Conservation (phyloP, 2,329 filamentous ascomycete genomes). For the Cryphonectria carpinicola region DNA sequence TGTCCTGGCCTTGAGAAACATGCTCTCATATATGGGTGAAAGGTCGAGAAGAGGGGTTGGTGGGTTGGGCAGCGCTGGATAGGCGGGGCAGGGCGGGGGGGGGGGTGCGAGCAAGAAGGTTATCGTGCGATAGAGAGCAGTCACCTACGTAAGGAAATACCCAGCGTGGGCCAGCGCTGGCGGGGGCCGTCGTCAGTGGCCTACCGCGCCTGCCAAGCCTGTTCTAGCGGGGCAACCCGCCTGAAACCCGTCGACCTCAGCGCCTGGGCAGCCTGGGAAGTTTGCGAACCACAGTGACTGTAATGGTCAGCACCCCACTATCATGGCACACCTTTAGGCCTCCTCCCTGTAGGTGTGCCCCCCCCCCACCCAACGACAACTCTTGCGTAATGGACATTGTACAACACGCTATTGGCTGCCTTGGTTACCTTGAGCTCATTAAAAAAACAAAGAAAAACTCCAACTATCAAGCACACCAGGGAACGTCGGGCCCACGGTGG, state of each 20-base stretch:
- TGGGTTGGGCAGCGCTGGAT: not conserved
- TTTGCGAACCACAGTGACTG: constrained; percentile 20
- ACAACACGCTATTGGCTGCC: constrained; percentile 21
- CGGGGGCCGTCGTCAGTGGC: not conserved
- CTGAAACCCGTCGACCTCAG: not conserved
- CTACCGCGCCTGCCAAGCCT: not conserved
- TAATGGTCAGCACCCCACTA: constrained; percentile 26
- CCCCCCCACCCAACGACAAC: not conserved
- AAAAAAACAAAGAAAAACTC: not conserved
- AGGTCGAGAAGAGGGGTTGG: not conserved
- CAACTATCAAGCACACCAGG: not conserved
- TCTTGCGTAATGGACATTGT: constrained; percentile 23
- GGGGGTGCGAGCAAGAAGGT: not conserved
- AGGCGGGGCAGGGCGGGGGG: not conserved
- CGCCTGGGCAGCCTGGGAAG: not conserved
- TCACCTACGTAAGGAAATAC: not conserved
- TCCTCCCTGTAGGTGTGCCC: not conserved
- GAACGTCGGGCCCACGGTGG: not conserved
- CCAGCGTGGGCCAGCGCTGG: not conserved
- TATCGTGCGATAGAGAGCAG: not conserved
- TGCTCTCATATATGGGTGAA: not conserved
- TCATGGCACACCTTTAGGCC: not conserved
- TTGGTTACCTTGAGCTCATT: not conserved
- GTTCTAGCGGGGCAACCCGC: constrained; percentile 22
- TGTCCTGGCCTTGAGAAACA: not conserved